Conservation (phyloP, 1,139 yeast species). For the Hansenula lynferdii region DNA sequence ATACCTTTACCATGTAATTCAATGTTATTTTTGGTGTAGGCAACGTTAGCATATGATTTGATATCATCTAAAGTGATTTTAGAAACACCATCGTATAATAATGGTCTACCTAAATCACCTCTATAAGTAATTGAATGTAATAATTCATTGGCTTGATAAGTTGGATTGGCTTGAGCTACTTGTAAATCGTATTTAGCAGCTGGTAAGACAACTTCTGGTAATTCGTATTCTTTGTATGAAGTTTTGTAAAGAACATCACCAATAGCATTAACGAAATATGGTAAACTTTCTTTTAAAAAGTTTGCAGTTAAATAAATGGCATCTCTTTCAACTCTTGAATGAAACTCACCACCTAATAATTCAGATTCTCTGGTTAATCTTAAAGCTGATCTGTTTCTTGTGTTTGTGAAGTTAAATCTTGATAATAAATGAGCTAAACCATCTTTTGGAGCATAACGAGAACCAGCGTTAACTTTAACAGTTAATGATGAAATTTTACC, state of each 20-base stretch:
- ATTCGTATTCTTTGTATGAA: constrained; percentile 77
- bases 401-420: constrained; percentile 81
- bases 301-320: constrained; percentile 72
- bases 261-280: constrained; percentile 85
- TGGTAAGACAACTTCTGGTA: constrained; percentile 77
- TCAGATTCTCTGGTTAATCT: constrained; percentile 95
- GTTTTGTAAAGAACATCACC: constrained; percentile 74
- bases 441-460: constrained; percentile 68
- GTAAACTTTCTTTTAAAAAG: constrained; percentile 84
- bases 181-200: constrained; percentile 57
- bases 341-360: constrained; percentile 81
- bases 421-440: constrained; percentile 87
- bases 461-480: constrained; percentile 83
- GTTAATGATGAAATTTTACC: constrained; percentile 67
- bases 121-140: constrained; percentile 83
- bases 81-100: constrained; percentile 63
- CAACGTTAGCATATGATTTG: constrained; percentile 60
- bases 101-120: constrained; percentile 83
- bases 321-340: constrained; percentile 76
- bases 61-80: constrained; percentile 62
- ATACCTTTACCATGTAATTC: constrained; percentile 75
- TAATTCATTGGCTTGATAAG: constrained; percentile 66
- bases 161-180: constrained; percentile 46
- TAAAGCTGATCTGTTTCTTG: constrained; percentile 78
- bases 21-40: constrained; percentile 67